Conservation (phyloP, 2,329 filamentous ascomycete genomes). For the Botryosphaeria dothidea region DNA sequence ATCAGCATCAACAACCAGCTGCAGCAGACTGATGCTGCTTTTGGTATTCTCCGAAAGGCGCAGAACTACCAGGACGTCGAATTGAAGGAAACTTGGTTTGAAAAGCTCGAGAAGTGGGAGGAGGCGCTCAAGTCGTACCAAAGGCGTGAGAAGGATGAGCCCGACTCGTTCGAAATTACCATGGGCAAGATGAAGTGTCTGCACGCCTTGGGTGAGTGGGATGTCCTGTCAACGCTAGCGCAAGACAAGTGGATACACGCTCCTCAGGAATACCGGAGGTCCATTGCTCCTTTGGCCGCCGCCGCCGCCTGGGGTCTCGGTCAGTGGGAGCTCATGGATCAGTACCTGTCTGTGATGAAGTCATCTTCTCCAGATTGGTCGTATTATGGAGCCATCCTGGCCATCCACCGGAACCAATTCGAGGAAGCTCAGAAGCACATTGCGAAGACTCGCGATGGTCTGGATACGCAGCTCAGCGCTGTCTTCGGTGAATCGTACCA, state of each 20-base stretch:
- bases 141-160: constrained; percentile 74
- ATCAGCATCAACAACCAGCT: constrained; percentile 99
- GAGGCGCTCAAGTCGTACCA: constrained; percentile 92
- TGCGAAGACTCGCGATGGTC: constrained; percentile 84
- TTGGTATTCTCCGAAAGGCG: constrained; percentile 94
- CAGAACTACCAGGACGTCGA: constrained; percentile 96
- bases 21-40: constrained; percentile 96
- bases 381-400: constrained; percentile 95
- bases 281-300: constrained; percentile 90
- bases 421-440: constrained; percentile 87
- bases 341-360: constrained; percentile 94
- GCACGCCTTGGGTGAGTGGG: constrained; percentile 97
- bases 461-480: constrained; percentile 94
- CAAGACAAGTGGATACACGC: constrained; percentile 94
- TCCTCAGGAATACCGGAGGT: constrained; percentile 79
- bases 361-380: constrained; percentile 88
- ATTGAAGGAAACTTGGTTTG: constrained; percentile 97
- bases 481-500: constrained; percentile 99
- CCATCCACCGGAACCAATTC: constrained; percentile 94
- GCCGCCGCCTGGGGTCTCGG: constrained; percentile 94
- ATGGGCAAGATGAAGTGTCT: constrained; percentile 99
- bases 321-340: constrained; percentile 98
- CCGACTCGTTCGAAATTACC: constrained; percentile 82
- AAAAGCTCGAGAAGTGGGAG: constrained; percentile 97
- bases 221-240: constrained; percentile 82